These are phyloP conservation scores for Trichosporon sp. DNA, from an alignment of 1,284 basidiomycete species.

Conservation along the genomic window DNA sequence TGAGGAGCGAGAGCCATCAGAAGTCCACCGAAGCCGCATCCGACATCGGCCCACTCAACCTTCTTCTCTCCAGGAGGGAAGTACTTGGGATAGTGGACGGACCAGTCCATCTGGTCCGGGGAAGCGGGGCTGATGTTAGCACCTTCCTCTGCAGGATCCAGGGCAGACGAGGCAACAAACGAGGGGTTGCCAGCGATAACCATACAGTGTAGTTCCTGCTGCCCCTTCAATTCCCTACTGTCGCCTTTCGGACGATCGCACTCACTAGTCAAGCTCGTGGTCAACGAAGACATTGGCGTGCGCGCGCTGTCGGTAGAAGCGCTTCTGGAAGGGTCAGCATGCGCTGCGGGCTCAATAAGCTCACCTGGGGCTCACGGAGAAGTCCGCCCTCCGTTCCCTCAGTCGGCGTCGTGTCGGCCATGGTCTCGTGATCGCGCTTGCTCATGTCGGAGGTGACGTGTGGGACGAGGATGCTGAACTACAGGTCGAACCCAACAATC, in stretches of 20 bases:
- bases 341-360: conserved; percentile 3
- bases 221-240: no score
- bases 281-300: conserved; percentile 99
- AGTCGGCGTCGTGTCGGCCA: conserved; percentile 22
- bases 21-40: conserved; percentile 96
- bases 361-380: conserved; percentile 46
- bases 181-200: no score
- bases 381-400: conserved; percentile 34
- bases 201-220: no score
- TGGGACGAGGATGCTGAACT: not conserved
- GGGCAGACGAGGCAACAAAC: no score
- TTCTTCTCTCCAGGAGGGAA: conserved; percentile 52
- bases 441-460: conserved; percentile 34
- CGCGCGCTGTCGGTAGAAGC: conserved; percentile 93
- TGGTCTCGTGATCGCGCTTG: conserved; percentile 43
- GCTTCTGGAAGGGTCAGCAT: conserved; percentile 66
- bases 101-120: conserved; percentile 82
- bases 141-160: no score
- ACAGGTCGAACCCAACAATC: conserved; percentile 17
- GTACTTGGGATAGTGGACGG: conserved; percentile 77
- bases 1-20: conserved; percentile 86
- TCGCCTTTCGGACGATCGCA: not conserved
- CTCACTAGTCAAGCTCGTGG: conserved; percentile 80
- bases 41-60: conserved; percentile 95
- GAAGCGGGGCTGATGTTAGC: conserved; percentile 64